Base-by-base conservation (phyloP, 179 eudicot genomes). In the Amaranthus tricolor region DNA sequence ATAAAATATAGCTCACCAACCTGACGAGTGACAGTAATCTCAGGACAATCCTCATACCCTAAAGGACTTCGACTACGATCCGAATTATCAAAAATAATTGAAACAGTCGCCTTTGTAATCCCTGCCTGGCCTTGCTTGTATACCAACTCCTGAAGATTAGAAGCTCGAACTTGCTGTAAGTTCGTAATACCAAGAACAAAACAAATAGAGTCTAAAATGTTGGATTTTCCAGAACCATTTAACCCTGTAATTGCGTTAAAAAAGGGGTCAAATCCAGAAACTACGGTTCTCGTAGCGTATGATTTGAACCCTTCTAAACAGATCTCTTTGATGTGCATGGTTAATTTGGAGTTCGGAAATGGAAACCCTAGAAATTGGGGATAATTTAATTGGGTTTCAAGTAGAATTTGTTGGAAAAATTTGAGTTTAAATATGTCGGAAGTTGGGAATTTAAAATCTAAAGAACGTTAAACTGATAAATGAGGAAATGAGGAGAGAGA, bases 51-150 rank as follows among this genome's bases (percentile, higher is more conserved):
- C 77, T 96, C 97, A 31, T 88, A 93, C 0, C 99, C 99, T 19
- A 96, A 85, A 15, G 99, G 99, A 57, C 99, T 96, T 48, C 97
- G 76, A 63, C 73, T 83, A 17, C 96, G 88, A 64, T 91, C 95
- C 0, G 91, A 86, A 63, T 94, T 90, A 72, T 92, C 97, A 40
- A 94, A 94, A 68, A 92, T 87, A 70, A 94, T 70, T 2, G 99
- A 95, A 8, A 95, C 99, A 0, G 99, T 91, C 0, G 99, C 99
- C 73, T 95, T 95, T 0, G 97, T 93, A 65, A 93, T 89, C 17
- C 99, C 99, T 66, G 99, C 98, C 75, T 95, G 99, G 5, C 99
- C 99, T 80, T 93, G 99, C 90, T 95, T 93, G 77, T 95, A 95
- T 40, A 95, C 98, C 70, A 95, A 85, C 82, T 95, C 98, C 74